phyloP scores from a whole-genome alignment of 208 protist genomes.

The Porcisia hertigi region DNA sequence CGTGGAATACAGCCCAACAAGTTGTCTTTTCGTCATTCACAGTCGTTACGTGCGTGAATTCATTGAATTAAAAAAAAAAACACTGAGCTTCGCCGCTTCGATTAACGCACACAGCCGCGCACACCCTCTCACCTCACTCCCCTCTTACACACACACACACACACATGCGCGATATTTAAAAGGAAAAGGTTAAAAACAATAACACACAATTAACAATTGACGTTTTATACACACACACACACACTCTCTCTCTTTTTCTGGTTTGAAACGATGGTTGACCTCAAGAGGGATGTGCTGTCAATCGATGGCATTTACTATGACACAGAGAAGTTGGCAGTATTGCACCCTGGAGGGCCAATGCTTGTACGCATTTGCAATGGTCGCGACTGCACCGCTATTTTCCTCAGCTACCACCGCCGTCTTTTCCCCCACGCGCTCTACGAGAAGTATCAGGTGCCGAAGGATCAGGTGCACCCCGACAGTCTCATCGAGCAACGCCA shows the following conservation, averaged over 20 bases:
- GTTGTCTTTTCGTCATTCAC: no score
- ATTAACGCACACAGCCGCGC: no score
- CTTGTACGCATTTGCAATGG: constrained; percentile 77
- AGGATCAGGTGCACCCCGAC: constrained; percentile 45
- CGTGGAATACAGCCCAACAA: no score
- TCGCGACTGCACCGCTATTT: constrained; percentile 70
- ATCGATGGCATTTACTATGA: constrained; percentile 86
- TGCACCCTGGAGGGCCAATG: constrained; percentile 72
- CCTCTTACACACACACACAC: constrained; percentile 6
- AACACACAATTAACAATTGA: background rate
- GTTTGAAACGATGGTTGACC: background rate
- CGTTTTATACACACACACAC: no score
- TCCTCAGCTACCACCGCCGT: constrained; percentile 75
- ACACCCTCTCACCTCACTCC: no score
- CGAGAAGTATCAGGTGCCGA: constrained; percentile 54
- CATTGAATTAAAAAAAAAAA: no score
- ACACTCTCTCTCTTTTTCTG: no score
- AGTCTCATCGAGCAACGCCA: constrained; percentile 41
- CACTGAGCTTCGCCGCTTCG: no score
- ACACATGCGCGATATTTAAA: background rate
- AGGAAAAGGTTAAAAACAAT: background rate
- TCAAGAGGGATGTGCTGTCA: constrained; percentile 57
- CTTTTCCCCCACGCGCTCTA: constrained; percentile 74
- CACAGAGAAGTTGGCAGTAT: constrained; percentile 55
- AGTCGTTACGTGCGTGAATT: no score